phyloP scores from a whole-genome alignment of 176 grass and related monocot species.

The Triticum aestivum region DNA sequence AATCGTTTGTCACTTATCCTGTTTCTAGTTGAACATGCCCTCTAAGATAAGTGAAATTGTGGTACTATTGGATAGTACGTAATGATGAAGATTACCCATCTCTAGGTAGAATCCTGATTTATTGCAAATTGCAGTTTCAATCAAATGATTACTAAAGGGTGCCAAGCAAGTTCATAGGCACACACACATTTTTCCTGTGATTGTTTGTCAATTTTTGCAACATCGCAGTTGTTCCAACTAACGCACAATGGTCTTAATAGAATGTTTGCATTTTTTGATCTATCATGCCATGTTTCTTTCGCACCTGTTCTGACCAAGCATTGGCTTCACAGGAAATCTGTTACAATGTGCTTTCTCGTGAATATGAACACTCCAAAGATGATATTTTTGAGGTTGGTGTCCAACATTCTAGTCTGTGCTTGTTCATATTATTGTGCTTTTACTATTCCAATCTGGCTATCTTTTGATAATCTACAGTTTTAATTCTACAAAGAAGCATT shows the following conservation, averaged over 20 bases:
- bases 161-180: slow-evolving; percentile 19
- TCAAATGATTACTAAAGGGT: slow-evolving; percentile 24
- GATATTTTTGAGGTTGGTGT: slow-evolving; percentile 71
- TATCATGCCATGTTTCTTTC: slow-evolving; percentile 21
- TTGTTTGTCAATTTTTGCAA: neutral
- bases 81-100: neutral
- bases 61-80: neutral
- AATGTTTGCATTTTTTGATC: neutral
- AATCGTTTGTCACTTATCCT: neutral
- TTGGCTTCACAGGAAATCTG: slow-evolving; percentile 71
- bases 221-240: neutral
- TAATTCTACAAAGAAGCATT: slow-evolving; percentile 6
- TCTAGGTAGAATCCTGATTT: neutral
- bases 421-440: slow-evolving; percentile 27
- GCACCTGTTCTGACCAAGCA: slow-evolving; percentile 25
- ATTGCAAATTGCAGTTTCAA: slow-evolving; percentile 1
- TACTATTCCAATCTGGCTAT: neutral
- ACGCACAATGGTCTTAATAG: neutral
- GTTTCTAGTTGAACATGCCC: neutral
- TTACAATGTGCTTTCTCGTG: slow-evolving; percentile 62
- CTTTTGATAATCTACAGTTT: slow-evolving; percentile 10
- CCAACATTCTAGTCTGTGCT: slow-evolving; percentile 22
- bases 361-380: slow-evolving; percentile 88
- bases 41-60: slow-evolving; percentile 6
- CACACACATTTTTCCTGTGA: neutral